Evolutionary conservation across 192 early-diverging fungal genomes (phyloP).

Genomic region (Backusella liffmaniae): DNA sequence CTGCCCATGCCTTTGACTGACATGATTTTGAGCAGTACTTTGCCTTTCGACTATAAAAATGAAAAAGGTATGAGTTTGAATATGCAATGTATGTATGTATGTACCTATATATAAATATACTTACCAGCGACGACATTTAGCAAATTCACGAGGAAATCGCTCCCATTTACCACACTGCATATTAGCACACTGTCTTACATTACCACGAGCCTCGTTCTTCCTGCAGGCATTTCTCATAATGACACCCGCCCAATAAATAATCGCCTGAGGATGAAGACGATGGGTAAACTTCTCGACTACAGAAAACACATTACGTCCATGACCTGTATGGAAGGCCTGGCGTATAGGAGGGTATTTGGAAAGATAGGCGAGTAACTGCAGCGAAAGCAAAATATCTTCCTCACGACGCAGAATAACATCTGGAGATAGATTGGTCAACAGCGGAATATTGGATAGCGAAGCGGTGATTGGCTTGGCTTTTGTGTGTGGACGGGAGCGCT

Average conservation of each 20-base stretch:
- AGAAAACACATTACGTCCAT: conserved; percentile 68
- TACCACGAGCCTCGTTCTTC: conserved; percentile 68
- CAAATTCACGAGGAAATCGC: conserved; percentile 70
- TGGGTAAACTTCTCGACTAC: conserved; percentile 75
- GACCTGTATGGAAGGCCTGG: conserved; percentile 49
- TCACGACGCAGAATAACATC: conserved; percentile 61
- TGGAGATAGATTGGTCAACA: conserved; percentile 35
- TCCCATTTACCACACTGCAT: conserved; percentile 81
- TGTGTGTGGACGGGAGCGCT: background rate
- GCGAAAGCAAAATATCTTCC: conserved; percentile 78
- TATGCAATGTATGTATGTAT: background rate
- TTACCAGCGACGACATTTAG: conserved; percentile 81
- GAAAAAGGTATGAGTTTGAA: background rate
- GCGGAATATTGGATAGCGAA: conserved; percentile 27
- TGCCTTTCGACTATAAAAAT: conserved; percentile 58
- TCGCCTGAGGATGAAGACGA: conserved; percentile 60
- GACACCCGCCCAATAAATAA: conserved; percentile 73
- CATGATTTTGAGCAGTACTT: conserved; percentile 85
- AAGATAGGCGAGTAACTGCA: conserved; percentile 86
- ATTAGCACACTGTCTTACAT: conserved; percentile 77
- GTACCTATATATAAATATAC: background rate
- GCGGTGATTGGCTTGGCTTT: conserved; percentile 20
- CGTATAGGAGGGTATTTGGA: conserved; percentile 87
- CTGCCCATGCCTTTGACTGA: conserved; percentile 74
- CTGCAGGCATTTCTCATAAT: conserved; percentile 82